Base-by-base conservation (phyloP, 306 rosid species). In the Lathyrus sativus region DNA sequence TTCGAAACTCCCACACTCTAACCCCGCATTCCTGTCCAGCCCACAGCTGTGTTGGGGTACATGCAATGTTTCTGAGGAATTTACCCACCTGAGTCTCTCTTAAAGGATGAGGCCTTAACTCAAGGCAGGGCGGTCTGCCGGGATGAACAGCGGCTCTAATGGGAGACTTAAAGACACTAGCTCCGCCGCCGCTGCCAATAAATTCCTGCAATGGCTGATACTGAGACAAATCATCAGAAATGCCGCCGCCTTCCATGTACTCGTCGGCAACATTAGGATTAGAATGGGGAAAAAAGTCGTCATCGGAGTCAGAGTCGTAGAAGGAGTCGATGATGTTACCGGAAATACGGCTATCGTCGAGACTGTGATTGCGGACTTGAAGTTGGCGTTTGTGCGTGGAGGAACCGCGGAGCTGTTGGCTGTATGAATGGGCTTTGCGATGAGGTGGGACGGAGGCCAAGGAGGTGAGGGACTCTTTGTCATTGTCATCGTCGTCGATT, bases 21-120 rank as follows among this genome's bases (percentile, higher is more conserved):
- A 95, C 87, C 8, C 99, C 99, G 39, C 86, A 55, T 70, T 95
- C 99, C 76, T 95, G 97, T 13, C 97, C 99, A 22, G 92, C 90
- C 99, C 99, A 95, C 70, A 95, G 46, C 74, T 95, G 99, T 15
- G 83, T 74, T 54, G 88, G 91, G 0, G 97, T 88, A 74, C 97
- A 90, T 0, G 90, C 99, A 60, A 95, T 90, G 80, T 81, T 95
- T 66, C 99, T 82, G 28, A 95, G 78, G 74, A 88, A 95, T 39
- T 85, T 90, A 1, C 99, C 97, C 0, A 85, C 90, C 71, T 93
- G 99, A 2, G 99, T 93, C 76, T 93, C 99, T 81, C 92, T 84
- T 54, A 93, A 65, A 0, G 99, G 99, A 42, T 93, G 99, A 0
- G 99, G 99, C 72, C 99, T 84, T 15, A 93, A 77, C 88, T 90